Evolutionary conservation across 1,284 basidiomycete species (phyloP), one percentile per base, ranked within the genome.

Genomic region (Puccinia novopanici): DNA sequence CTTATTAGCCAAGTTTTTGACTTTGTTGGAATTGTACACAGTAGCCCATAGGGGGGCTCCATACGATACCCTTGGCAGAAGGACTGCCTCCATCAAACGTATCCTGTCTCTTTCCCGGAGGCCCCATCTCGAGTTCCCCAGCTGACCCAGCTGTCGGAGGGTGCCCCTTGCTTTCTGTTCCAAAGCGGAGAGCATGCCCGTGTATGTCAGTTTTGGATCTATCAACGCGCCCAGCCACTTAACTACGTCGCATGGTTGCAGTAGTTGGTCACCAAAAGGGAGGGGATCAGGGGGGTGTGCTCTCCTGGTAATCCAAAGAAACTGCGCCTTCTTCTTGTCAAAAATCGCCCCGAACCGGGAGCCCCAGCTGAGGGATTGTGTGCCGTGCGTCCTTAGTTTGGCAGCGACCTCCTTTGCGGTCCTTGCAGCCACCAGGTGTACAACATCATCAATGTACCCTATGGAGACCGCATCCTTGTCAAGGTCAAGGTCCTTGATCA

Each of bases 391-490:
- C 1, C 40, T 13, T 4, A 59, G 12, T 42, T 5, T 6, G 10
- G 0, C 19, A 2, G 30, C 12, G 17, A 15, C 19, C 37, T 15
- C 24, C 6, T 59, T 3, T 2, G 2, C 2, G 0, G n/a, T 0
- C 4, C 0, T 9, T 13, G 52, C n/a, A 13, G 73, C 73, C 10
- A 61, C 73, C 8, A 59, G 15, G 17, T 57, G 73, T 0, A 61
- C 57, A 24, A 75, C 54, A 24, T 75, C 54, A 19, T 75, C 73
- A 3, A 75, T 42, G 17, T 59, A 75, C 1, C 54, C 73, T 2
- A 75, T 37, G 13, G 73, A 75, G 8, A 61, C 34, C 24, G 30
- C 40, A 19, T 59, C 52, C 8, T 0, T 34, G 40, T 34, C 34
- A 15, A 6, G 4, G 15, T 22, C 24, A 34, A 65, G 17, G 40